Conservation (phyloP, 1,284 basidiomycete species). For the Hymenochaete sp. region DNA sequence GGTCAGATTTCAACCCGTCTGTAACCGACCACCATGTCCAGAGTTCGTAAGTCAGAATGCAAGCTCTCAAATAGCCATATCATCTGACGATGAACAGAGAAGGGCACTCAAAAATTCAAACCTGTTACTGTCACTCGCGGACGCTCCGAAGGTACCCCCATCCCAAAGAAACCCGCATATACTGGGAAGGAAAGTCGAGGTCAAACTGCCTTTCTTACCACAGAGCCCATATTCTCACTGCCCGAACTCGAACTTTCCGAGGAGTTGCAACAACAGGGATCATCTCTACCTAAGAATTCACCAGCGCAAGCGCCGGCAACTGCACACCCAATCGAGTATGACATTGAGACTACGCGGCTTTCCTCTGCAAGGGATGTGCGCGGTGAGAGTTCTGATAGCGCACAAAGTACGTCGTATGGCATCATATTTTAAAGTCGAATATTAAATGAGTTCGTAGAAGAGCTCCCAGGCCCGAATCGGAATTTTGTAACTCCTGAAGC, state of each 20-base stretch:
- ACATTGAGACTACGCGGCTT: background rate
- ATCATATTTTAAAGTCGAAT: too few relatives aligned
- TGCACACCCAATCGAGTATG: background rate
- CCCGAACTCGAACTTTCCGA: too few relatives aligned
- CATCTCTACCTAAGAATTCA: too few relatives aligned
- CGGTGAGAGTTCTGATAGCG: too few relatives aligned
- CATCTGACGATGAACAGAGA: constrained; percentile 38
- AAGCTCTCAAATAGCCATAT: too few relatives aligned
- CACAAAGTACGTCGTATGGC: too few relatives aligned
- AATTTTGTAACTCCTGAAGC: too few relatives aligned
- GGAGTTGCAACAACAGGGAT: too few relatives aligned
- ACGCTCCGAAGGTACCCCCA: constrained; percentile 24
- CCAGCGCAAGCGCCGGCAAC: background rate
- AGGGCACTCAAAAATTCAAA: constrained; percentile 59
- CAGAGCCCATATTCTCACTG: background rate
- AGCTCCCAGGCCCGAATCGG: too few relatives aligned
- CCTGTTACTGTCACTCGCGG: constrained; percentile 46
- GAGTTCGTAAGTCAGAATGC: constrained; percentile 56
- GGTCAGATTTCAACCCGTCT: background rate
- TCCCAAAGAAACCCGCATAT: constrained; percentile 6
- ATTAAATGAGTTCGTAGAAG: too few relatives aligned
- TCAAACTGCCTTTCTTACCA: background rate
- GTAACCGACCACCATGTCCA: constrained; percentile 41
- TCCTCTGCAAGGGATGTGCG: too few relatives aligned
- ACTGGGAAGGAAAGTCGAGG: background rate